Percentiles rank a stretch among this genome's conserved stretches.
Conservation (phyloP, 2,329 filamentous ascomycete genomes). For the Colletotrichum sp. region DNA sequence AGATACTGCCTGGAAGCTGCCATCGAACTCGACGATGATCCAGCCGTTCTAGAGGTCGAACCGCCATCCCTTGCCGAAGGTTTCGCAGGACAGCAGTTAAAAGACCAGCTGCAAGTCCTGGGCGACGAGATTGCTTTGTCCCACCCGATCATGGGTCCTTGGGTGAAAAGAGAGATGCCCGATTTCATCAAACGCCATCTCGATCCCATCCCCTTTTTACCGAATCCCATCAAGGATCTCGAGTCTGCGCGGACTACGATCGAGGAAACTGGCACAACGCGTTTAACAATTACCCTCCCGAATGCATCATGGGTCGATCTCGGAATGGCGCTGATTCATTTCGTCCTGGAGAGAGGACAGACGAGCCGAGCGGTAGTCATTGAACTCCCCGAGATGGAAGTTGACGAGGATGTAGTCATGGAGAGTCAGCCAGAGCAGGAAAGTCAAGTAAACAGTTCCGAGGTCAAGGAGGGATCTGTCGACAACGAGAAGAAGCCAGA, state of each 20-base stretch:
- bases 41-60: constrained; percentile 63
- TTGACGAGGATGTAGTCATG: constrained; percentile 36
- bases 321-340: constrained; percentile 43
- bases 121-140: constrained; percentile 60
- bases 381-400: constrained; percentile 38
- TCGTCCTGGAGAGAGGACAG: constrained; percentile 35
- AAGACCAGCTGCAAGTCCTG: constrained; percentile 56
- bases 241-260: constrained; percentile 21
- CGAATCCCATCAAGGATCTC: constrained; percentile 50
- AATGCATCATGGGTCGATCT: constrained; percentile 46
- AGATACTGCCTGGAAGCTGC: constrained; percentile 70
- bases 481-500: constrained; percentile 27
- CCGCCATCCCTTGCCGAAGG: constrained; percentile 67
- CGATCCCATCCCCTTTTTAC: constrained; percentile 67
- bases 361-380: constrained; percentile 38
- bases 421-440: constrained; percentile 11
- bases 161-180: constrained; percentile 56
- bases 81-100: constrained; percentile 66
- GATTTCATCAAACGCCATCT: constrained; percentile 55
- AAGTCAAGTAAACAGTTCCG: background rate
- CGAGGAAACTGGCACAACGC: constrained; percentile 16
- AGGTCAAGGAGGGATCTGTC: constrained; percentile 37
- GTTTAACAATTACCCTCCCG: constrained; percentile 31
- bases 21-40: constrained; percentile 71
- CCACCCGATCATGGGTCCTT: constrained; percentile 66